phyloP scores from a whole-genome alignment of 2,329 filamentous ascomycete species.

The Orbilia oligospora region DNA sequence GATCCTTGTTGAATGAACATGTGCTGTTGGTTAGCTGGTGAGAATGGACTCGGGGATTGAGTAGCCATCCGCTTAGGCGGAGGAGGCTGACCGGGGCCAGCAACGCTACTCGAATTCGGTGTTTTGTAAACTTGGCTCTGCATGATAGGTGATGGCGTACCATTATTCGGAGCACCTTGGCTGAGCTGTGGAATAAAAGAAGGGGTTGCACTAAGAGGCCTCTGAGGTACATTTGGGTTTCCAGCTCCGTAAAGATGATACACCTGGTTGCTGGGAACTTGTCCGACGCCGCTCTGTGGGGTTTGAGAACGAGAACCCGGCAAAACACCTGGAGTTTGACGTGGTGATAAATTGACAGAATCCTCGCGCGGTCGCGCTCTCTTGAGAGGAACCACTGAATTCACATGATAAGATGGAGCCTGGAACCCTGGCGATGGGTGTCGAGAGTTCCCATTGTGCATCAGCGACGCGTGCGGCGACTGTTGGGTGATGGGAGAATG shows the following conservation, averaged over 20 bases:
- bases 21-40: constrained; percentile 78
- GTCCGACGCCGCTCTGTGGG: constrained; percentile 73
- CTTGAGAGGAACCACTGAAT: constrained; percentile 90
- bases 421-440: constrained; percentile 85
- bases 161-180: constrained; percentile 82
- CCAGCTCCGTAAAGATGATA: constrained; percentile 76
- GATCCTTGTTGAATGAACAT: constrained; percentile 79
- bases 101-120: constrained; percentile 74
- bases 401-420: constrained; percentile 85
- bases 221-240: constrained; percentile 73
- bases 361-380: constrained; percentile 85
- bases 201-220: constrained; percentile 69
- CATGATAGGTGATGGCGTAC: constrained; percentile 94
- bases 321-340: constrained; percentile 79
- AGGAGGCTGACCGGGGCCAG: constrained; percentile 52
- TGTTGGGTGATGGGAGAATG: constrained; percentile 58
- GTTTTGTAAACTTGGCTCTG: constrained; percentile 80
- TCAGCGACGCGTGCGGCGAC: constrained; percentile 69
- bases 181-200: constrained; percentile 77
- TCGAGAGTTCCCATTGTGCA: constrained; percentile 87
- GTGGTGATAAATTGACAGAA: constrained; percentile 84
- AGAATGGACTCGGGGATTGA: constrained; percentile 91
- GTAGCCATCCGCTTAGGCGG: constrained; percentile 86
- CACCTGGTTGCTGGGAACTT: constrained; percentile 76
- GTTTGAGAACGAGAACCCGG: constrained; percentile 92